phyloP scores from a whole-genome alignment of 495 filamentous ascomycete genomes.

The Mytilinidion resinicola region DNA sequence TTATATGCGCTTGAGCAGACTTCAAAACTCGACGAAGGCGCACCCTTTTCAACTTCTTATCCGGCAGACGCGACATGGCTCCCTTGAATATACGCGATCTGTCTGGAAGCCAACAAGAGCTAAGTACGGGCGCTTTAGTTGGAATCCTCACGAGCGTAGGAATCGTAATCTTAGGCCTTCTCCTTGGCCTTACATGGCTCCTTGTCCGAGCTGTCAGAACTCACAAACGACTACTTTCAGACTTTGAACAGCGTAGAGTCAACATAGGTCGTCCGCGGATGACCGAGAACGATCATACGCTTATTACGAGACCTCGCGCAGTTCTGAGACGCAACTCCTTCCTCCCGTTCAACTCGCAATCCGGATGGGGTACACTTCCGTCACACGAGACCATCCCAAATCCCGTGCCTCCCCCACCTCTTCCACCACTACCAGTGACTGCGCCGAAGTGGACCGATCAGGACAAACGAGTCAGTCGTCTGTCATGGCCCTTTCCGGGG shows the following conservation, averaged over 20 bases:
- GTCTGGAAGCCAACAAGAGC: neutral
- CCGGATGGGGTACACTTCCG: constrained; percentile 20
- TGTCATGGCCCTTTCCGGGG: constrained; percentile 24
- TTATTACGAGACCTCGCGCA: constrained; percentile 10
- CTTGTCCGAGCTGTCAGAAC: constrained; percentile 12
- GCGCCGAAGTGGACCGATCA: constrained; percentile 5
- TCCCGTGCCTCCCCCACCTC: constrained; percentile 8
- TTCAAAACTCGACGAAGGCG: neutral
- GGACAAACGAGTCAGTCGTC: constrained; percentile 2
- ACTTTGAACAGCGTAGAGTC: constrained; percentile 24
- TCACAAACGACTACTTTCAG: constrained; percentile 15
- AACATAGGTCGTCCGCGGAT: constrained; percentile 5
- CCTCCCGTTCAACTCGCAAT: constrained; percentile 23
- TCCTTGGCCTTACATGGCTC: constrained; percentile 10
- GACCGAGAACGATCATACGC: neutral
- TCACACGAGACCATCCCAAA: constrained; percentile 14
- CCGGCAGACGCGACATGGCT: neutral
- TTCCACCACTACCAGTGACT: neutral
- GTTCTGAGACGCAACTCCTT: constrained; percentile 22
- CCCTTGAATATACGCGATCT: constrained; percentile 1
- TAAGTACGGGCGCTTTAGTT: constrained; percentile 11
- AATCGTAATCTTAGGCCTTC: constrained; percentile 8
- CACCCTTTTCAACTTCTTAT: neutral
- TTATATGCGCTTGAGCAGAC: neutral
- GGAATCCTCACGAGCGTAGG: constrained; percentile 7